phyloP scores from a whole-genome alignment of 108 stramenopile species.

The Cyclotella kingstonii region DNA sequence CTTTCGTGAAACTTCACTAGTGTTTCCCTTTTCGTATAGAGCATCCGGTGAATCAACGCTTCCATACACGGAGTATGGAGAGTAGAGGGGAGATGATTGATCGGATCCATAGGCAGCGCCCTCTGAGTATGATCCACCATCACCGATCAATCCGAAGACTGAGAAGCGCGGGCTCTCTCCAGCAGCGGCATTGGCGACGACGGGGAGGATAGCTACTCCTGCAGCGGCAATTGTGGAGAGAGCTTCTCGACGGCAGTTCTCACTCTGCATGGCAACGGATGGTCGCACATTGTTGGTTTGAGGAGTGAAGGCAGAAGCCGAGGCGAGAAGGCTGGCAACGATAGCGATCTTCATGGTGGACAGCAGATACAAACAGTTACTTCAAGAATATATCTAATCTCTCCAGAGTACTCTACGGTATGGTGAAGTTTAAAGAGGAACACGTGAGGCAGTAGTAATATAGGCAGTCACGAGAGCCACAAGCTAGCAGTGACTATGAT shows the following conservation, averaged over 20 bases:
- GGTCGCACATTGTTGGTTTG: slow-evolving; percentile 36
- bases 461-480: too few relatives aligned
- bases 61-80: slow-evolving; percentile 84
- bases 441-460: too few relatives aligned
- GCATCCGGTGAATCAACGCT: slow-evolving; percentile 34
- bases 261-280: slow-evolving; percentile 31
- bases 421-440: too few relatives aligned
- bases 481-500: too few relatives aligned
- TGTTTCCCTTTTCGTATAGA: slow-evolving; percentile 52
- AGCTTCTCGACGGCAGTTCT: slow-evolving; percentile 74
- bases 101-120: slow-evolving; percentile 88
- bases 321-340: slow-evolving; percentile 69
- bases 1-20: slow-evolving; percentile 62
- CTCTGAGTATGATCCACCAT: slow-evolving; percentile 82
- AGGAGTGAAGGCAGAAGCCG: slow-evolving; percentile 73
- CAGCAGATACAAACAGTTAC: too few relatives aligned
- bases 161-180: slow-evolving; percentile 90
- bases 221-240: slow-evolving; percentile 68
- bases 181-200: slow-evolving; percentile 77
- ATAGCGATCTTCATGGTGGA: slow-evolving; percentile 86
- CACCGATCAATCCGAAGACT: slow-evolving; percentile 85
- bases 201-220: slow-evolving; percentile 74
- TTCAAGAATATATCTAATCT: too few relatives aligned
- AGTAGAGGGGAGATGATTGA: slow-evolving; percentile 62
- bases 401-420: too few relatives aligned